A percentile compares a stretch with the other conserved stretches of the same genome.
Evolutionary conservation across 1,284 basidiomycete species (phyloP).

Genomic region (Cutaneotrichosporon sp.): DNA sequence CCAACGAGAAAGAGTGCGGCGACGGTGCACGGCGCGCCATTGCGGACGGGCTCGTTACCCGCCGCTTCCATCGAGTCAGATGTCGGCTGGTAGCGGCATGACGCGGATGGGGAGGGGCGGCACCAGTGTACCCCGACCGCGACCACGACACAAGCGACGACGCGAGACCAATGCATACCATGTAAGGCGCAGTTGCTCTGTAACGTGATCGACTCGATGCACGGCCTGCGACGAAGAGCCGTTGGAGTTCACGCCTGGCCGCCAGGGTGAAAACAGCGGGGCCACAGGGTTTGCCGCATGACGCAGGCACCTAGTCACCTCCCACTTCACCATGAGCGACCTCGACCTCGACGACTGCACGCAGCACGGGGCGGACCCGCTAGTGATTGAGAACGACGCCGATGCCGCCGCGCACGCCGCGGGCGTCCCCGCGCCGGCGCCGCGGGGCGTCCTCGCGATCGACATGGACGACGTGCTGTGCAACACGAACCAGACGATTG

Average conservation of each 20-base stretch:
- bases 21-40: slow-evolving; percentile 62
- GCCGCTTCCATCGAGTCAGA: too few species aligned
- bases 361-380: slow-evolving; percentile 13
- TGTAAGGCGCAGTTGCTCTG: too few species aligned
- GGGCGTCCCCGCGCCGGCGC: slow-evolving; percentile 1
- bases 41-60: slow-evolving; percentile 59
- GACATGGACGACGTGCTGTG: slow-evolving; percentile 41
- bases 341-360: slow-evolving; percentile 9
- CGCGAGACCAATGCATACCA: too few species aligned
- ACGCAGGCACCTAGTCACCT: background rate
- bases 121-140: too few species aligned
- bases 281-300: background rate
- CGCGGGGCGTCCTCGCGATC: slow-evolving; percentile 36
- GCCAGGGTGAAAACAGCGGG: background rate
- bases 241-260: background rate
- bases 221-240: too few species aligned
- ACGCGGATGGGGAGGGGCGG: too few species aligned
- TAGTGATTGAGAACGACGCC: slow-evolving; percentile 20
- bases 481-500: slow-evolving; percentile 66
- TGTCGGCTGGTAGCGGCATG: background rate
- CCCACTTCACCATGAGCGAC: background rate
- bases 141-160: too few species aligned
- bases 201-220: too few species aligned
- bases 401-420: slow-evolving; percentile 5
- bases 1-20: slow-evolving; percentile 62